phyloP scores from a whole-genome alignment of 140 eudicot genomes.

The Anethum foeniculum region DNA sequence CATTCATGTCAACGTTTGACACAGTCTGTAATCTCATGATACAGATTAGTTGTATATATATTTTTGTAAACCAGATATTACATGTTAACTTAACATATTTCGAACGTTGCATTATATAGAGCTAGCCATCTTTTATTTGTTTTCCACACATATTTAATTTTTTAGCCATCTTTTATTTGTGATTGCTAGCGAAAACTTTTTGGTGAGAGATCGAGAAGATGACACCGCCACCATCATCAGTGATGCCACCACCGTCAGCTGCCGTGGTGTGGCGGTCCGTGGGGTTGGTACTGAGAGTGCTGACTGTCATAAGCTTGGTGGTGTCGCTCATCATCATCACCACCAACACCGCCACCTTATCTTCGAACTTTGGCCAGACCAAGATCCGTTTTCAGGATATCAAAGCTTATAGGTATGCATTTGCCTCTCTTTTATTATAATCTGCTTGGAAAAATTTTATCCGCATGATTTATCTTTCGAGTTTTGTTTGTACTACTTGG shows the following conservation, averaged over 20 bases:
- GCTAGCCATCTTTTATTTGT: background rate
- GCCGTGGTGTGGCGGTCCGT: conserved; percentile 20
- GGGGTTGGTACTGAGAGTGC: conserved; percentile 13
- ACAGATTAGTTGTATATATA: too few relatives aligned
- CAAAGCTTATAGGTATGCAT: conserved; percentile 21
- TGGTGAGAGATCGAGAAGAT: background rate
- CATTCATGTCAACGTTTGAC: background rate
- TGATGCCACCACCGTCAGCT: conserved; percentile 20
- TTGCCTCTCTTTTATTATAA: background rate
- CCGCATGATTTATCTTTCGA: background rate
- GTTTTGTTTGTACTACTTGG: background rate
- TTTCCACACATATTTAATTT: background rate
- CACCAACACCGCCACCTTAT: conserved; percentile 15
- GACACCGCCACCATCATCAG: conserved; percentile 17
- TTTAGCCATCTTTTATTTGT: background rate
- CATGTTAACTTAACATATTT: background rate
- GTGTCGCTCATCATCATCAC: conserved; percentile 25
- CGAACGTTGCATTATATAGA: background rate
- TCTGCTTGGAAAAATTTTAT: too few relatives aligned
- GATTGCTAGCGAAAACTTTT: background rate
- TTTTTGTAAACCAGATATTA: background rate
- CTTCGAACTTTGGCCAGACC: background rate
- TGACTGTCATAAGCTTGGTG: conserved; percentile 17
- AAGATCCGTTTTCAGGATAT: conserved; percentile 25
- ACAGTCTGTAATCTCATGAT: background rate